Base-by-base conservation (phyloP, 176 grass and related monocot genomes). In the Oryza rufipogon region DNA sequence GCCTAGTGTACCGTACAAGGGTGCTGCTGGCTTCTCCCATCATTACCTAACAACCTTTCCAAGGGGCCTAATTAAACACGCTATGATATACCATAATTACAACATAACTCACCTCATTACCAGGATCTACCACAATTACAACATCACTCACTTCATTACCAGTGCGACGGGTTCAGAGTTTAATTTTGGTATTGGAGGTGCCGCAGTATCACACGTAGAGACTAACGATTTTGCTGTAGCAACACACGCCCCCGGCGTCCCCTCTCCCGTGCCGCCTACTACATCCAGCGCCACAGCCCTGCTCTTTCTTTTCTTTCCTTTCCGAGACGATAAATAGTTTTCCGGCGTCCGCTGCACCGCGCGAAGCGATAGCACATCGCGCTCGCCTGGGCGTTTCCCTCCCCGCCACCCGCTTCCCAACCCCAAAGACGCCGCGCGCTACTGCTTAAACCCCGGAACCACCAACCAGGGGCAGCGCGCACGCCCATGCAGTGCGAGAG, bases 341-440 rank as follows among this genome's bases (percentile, higher is more conserved):
- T 8, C 54, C 17, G 7, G 54, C 54, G 54, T 58, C 19, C 16
- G 54, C 54, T 58, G 54, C 54, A 58, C 54, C 54, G 54, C 19
- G 52, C 17, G 17, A 6, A 6, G 52, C 52, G 16, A 20, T 20
- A 56, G 52, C 16, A 16, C 16, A 10, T 44, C 9, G 9, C 42
- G 42, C 42, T 44, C 42, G 9, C 42, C 11, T 44, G 9, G 4
- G 52, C 16, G 52, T 4, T 16, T 54, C 51, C 12, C 51, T 36
- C 81, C 81, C 11, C 44, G 61, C 81, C 81, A 52, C 81, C 61
- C 42, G 60, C 71, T 74, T 38, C 66, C 17, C 58, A 49, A 74
- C 54, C 45, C 80, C 70, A 74, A 23, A 56, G 70, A 23, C 81
- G 19, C 23, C 60, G 45, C 45, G 11, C 47, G 1, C 19, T 66